Evolutionary conservation across 352 stramenopile genomes (phyloP), one percentile per base, ranked within the genome.

Genomic region (Globisporangium cystogenes): DNA sequence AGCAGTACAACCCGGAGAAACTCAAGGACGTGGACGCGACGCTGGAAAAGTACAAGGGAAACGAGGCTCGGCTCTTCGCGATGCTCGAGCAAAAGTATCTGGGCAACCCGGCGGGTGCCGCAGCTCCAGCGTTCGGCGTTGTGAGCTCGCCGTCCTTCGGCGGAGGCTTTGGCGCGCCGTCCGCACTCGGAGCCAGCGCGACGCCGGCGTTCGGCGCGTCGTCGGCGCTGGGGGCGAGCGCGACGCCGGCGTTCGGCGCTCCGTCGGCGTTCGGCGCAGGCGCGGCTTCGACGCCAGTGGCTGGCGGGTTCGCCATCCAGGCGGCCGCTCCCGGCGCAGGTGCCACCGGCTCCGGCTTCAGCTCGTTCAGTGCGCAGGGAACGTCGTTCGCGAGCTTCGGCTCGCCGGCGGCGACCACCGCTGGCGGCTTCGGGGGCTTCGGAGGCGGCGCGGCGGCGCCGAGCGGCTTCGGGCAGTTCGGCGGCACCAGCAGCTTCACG

Each of bases 31-130:
- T 90, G 36, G 77, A 88, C 48, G 51, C 73, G 10, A 88, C 78
- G 5, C 55, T 90, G 49, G 74, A 75, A 51, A 88, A 89, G 59
- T 90, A 90, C 60, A 81, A 80, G 59, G 80, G 80, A 11, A 68
- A 82, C 4, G 80, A 90, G 62, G 67, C 73, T 31, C 73, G 68
- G 43, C 57, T 90, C 15, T 90, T 90, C 59, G 59, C 63, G 14
- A 87, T 87, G 76, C 65, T 90, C 12, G 77, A 90, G 53, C 75
- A 86, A 41, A 90, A 90, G 60, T 90, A 90, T 44, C 10, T 87
- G 11, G 72, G 77, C 33, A 52, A 55, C 20, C 39, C 36, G 24
- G 39, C 62, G 16, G 31, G 39, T 1, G 2, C 62, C 45, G 61
- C 59, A 37, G 37, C 37, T 45, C 41, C 36, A n/a, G 68, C 63